phyloP scores from a whole-genome alignment of 148 eudicot species.

The Persicaria maculosa region DNA sequence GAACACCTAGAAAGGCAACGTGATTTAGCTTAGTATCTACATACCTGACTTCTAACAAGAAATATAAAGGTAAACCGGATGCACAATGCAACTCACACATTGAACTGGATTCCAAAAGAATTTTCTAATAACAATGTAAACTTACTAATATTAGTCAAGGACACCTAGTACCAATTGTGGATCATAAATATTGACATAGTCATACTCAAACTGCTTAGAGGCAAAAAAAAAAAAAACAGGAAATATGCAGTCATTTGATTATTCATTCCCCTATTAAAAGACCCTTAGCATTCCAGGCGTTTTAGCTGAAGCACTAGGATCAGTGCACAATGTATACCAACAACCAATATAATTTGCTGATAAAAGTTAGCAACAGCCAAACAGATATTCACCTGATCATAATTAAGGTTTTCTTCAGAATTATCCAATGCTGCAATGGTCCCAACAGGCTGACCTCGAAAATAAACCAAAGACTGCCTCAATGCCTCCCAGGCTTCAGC shows the following conservation, averaged over 20 bases:
- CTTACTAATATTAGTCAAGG: not conserved
- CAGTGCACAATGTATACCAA: not conserved
- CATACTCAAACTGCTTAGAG: constrained; percentile 1
- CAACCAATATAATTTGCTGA: not conserved
- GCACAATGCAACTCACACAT: not conserved
- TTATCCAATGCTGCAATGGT: constrained; percentile 87
- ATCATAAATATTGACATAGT: not conserved
- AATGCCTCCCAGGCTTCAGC: constrained; percentile 88
- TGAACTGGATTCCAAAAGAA: not conserved
- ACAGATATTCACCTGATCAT: constrained; percentile 67
- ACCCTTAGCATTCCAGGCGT: not conserved
- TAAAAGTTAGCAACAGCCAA: not conserved
- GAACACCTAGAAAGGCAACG: constrained; percentile 52
- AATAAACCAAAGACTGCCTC: constrained; percentile 63
- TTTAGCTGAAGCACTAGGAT: not conserved
- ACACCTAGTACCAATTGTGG: not conserved
- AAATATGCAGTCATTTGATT: not conserved
- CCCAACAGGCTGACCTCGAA: constrained; percentile 94
- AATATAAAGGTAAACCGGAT: not conserved
- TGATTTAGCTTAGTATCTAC: not conserved
- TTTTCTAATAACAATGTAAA: not conserved
- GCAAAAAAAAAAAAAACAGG: not conserved
- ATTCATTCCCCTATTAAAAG: not conserved
- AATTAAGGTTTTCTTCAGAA: constrained; percentile 75
- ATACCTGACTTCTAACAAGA: not conserved